Base-by-base conservation (phyloP, 371 early-diverging fungal species). In the Mortierella sp. region DNA sequence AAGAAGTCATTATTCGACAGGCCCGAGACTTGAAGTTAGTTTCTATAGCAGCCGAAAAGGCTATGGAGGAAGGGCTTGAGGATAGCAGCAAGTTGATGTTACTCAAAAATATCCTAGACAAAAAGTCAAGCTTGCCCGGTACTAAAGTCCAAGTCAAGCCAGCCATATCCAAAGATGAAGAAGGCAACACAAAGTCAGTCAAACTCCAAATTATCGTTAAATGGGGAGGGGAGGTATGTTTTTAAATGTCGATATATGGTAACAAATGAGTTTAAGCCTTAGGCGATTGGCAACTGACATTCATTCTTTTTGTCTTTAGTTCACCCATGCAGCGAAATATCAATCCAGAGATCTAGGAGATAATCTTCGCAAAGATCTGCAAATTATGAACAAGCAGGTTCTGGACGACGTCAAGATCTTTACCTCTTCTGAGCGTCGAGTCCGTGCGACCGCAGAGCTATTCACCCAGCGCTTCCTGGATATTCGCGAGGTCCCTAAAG, bases 121-220 rank as follows among this genome's bases (percentile, higher is more conserved):
- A 92, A 77, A 97, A 97, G 69, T 89, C 91, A 8, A 86, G 84
- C 28, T 75, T 95, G n/a, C 91, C 93, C 0, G 98, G 97, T 3
- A 97, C 97, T 51, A 98, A 98, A 70, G 94, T 97, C 23, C 99
- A 98, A 72, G 72, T 97, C 17, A 96, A 96, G 80, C 96, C 98
- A 0, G 83, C 86, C 8, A 93, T 87, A 69, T 86, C 86, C 62
- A 92, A 92, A 35, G 85, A 91, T 34, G 70, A 66, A 2, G 62
- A 72, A 0, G 79, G 79, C 42, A 85, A 85, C 47, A 78, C 85
- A 8, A 56, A 82, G 4, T 85, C 96, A 3, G 86, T 89, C 40
- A 95, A 95, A 67, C 81, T 95, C 10, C 96, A 97, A 84, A 83
- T 97, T 26, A 93, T 97, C 78, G 94, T 98, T 63, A 98, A 98